phyloP scores from a whole-genome alignment of 768 basidiomycete species.

The Daedalea quercina region DNA sequence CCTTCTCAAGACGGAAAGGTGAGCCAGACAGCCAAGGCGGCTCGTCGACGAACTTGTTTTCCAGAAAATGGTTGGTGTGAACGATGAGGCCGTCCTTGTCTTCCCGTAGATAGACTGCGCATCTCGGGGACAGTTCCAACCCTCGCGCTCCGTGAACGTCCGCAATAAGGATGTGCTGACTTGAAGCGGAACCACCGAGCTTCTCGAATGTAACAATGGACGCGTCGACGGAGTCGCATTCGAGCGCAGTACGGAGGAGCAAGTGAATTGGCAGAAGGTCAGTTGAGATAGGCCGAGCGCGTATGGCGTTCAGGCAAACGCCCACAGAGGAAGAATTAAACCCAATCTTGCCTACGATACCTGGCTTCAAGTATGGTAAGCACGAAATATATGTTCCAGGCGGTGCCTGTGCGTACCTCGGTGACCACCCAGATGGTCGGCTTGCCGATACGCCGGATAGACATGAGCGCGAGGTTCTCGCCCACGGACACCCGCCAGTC shows the following conservation, averaged over 20 bases:
- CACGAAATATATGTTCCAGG: background rate
- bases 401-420: constrained; percentile 21
- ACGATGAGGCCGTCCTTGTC: constrained; percentile 22
- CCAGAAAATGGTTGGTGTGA: constrained; percentile 32
- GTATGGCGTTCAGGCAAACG: constrained; percentile 31
- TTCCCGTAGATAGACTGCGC: constrained; percentile 19
- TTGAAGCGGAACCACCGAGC: constrained; percentile 27
- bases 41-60: constrained; percentile 25
- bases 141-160: constrained; percentile 21
- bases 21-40: constrained; percentile 26
- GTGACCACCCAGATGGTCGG: constrained; percentile 31
- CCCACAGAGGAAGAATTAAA: constrained; percentile 30
- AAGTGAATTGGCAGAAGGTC: constrained; percentile 27
- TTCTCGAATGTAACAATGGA: constrained; percentile 22
- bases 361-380: constrained; percentile 18
- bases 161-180: constrained; percentile 30
- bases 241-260: constrained; percentile 25
- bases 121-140: constrained; percentile 27
- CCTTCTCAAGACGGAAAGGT: constrained; percentile 22
- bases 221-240: constrained; percentile 19
- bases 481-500: constrained; percentile 28
- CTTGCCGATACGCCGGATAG: constrained; percentile 22
- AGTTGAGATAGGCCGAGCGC: constrained; percentile 24
- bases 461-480: constrained; percentile 27
- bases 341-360: constrained; percentile 32